Percentiles rank a stretch among this genome's conserved stretches.
Conservation (phyloP, 176 grass and related monocot genomes). For the Carex littledalei region DNA sequence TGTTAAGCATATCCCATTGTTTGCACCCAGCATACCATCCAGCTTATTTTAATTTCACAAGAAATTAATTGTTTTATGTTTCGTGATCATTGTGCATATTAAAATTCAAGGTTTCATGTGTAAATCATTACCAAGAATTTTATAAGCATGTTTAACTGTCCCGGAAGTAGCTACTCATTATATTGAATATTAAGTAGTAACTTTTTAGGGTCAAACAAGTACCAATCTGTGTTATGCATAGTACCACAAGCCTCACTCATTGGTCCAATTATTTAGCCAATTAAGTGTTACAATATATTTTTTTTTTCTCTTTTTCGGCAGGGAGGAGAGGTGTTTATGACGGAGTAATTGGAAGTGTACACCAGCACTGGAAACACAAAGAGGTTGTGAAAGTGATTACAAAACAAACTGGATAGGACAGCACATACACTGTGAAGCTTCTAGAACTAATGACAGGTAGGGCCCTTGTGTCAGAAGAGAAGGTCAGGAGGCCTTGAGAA, state of each 20-base stretch:
- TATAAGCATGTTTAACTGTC: no score
- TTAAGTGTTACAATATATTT: neutral
- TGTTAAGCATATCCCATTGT: no score
- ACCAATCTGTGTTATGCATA: no score
- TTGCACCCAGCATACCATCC: no score
- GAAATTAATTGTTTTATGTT: no score
- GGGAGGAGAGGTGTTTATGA: constrained; percentile 84
- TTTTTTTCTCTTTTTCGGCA: neutral
- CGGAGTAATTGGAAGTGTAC: constrained; percentile 77
- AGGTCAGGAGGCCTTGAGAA: constrained; percentile 68
- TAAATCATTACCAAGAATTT: no score
- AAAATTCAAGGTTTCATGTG: no score
- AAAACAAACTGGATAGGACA: constrained; percentile 45
- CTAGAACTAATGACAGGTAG: constrained; percentile 76
- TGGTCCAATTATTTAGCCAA: neutral
- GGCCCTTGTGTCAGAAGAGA: constrained; percentile 49
- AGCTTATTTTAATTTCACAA: no score
- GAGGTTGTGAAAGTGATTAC: constrained; percentile 89
- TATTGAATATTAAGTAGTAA: no score
- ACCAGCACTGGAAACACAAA: constrained; percentile 90
- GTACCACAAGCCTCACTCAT: neutral
- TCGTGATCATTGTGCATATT: no score
- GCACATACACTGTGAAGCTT: constrained; percentile 51
- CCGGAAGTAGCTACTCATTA: no score
- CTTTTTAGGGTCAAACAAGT: no score